These are phyloP conservation scores for Chalciporus pseudorubinellus DNA, from an alignment of 768 basidiomycete species.

Conservation along the genomic window DNA sequence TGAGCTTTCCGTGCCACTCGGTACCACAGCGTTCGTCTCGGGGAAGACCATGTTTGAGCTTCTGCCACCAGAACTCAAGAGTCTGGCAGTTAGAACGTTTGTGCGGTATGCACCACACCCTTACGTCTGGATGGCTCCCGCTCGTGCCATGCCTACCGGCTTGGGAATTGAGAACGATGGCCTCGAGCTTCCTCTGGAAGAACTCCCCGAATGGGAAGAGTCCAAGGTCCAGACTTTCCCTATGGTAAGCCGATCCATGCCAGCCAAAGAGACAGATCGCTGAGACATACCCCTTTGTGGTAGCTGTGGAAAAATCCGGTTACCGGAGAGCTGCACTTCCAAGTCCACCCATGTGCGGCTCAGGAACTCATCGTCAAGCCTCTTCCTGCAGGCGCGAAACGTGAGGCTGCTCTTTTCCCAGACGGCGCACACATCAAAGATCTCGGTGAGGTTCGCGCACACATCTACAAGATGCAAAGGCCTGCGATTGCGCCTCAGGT, in stretches of 20 bases:
- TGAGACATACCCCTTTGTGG: neutral
- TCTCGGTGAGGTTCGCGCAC: slow-evolving; percentile 63
- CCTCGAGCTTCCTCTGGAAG: slow-evolving; percentile 58
- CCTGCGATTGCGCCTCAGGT: slow-evolving; percentile 83
- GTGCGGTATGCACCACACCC: slow-evolving; percentile 85
- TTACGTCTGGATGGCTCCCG: slow-evolving; percentile 87
- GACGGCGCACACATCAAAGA: slow-evolving; percentile 78
- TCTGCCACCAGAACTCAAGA: slow-evolving; percentile 68
- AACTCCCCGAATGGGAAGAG: slow-evolving; percentile 84
- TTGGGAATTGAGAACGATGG: slow-evolving; percentile 81
- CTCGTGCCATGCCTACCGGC: slow-evolving; percentile 71
- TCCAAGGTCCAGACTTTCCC: slow-evolving; percentile 71
- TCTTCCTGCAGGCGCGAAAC: slow-evolving; percentile 56
- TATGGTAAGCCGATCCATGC: slow-evolving; percentile 38
- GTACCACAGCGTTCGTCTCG: slow-evolving; percentile 82
- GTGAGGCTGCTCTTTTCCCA: slow-evolving; percentile 72
- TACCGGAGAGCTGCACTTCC: slow-evolving; percentile 78
- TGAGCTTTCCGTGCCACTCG: slow-evolving; percentile 76
- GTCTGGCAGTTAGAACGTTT: slow-evolving; percentile 70
- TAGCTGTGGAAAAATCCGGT: slow-evolving; percentile 92
- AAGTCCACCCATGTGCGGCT: slow-evolving; percentile 84
- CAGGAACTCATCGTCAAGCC: slow-evolving; percentile 69
- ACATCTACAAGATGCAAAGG: slow-evolving; percentile 84
- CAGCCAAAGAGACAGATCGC: neutral
- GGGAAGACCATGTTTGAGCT: slow-evolving; percentile 85